Conservation (phyloP, 2,329 filamentous ascomycete genomes). For the Trichoderma atroviride region DNA sequence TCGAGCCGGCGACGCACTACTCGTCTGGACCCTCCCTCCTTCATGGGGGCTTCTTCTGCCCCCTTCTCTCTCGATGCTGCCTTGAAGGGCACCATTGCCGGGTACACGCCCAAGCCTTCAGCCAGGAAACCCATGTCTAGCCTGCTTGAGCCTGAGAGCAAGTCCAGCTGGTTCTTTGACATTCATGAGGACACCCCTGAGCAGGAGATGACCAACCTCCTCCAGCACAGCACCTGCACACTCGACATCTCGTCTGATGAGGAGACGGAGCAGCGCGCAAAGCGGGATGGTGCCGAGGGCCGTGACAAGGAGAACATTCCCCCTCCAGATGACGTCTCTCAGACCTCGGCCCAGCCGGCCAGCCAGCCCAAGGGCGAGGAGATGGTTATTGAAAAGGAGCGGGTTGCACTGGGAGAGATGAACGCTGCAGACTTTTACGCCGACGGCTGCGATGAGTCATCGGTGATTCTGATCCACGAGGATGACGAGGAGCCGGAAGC, state of each 20-base stretch:
- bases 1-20: constrained; percentile 67
- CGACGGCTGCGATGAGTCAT: constrained; percentile 64
- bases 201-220: constrained; percentile 87
- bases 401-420: constrained; percentile 68
- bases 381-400: constrained; percentile 65
- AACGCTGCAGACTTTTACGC: constrained; percentile 69
- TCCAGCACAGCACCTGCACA: constrained; percentile 85
- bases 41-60: constrained; percentile 51
- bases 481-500: constrained; percentile 50
- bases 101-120: constrained; percentile 54
- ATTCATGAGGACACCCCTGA: constrained; percentile 92
- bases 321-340: constrained; percentile 66
- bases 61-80: constrained; percentile 87
- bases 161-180: constrained; percentile 83
- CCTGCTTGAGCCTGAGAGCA: constrained; percentile 52
- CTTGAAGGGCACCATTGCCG: constrained; percentile 72
- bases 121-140: constrained; percentile 31
- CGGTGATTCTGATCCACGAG: constrained; percentile 63
- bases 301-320: constrained; percentile 93
- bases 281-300: constrained; percentile 55
- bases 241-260: constrained; percentile 92
- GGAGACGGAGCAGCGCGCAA: constrained; percentile 62
- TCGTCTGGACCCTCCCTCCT: constrained; percentile 71
- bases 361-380: constrained; percentile 45
- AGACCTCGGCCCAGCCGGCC: constrained; percentile 50